Evolutionary conservation across 1,284 basidiomycete species (phyloP), one percentile per base, ranked within the genome.

Genomic region (Schizopora paradoxa): DNA sequence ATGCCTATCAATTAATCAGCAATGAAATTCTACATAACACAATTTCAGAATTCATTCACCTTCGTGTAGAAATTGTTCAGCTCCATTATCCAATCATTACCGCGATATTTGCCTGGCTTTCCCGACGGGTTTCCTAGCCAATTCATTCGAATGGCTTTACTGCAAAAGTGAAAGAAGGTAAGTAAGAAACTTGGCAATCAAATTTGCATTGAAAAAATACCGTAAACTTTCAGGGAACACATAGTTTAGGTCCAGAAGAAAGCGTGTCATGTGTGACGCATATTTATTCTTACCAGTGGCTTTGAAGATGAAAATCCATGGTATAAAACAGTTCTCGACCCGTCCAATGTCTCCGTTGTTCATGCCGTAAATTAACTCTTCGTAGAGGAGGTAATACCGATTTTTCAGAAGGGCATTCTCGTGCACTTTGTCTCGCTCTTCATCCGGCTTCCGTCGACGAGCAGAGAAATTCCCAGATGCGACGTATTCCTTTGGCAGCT

Each of bases 291-390:
- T 63, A 5, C 54, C 54, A 22, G 47, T 49, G 0, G 47, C 60
- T 1, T 39, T 40, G 47, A 67, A 69, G 3, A 67, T 55, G 8
- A 34, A 51, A 1, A 61, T 57, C 66, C 66, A 69, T 0, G 51
- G 48, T 3, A 56, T 6, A 25, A 69, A 54, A 0, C 53, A 40
- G 0, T 48, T 47, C 45, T 68, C 63, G 1, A 69, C 42, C 0
- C 58, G 56, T 0, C 66, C 64, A 45, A 71, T 65, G 38, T 69
- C 66, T 0, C 69, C 65, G 1, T 48, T 31, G 29, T 66, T 65
- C 54, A 66, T 54, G 0, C 64, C 58, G 41, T 61, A 56, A 1
- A 54, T 49, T 0, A 65, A 44, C 31, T 67, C 63, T 31, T 64
- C 57, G 35, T 68, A 65, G 0, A 67, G 53, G 0, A 68, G 48